Base-by-base conservation (phyloP, 2,329 filamentous ascomycete genomes). In the Cladosporium phlei region DNA sequence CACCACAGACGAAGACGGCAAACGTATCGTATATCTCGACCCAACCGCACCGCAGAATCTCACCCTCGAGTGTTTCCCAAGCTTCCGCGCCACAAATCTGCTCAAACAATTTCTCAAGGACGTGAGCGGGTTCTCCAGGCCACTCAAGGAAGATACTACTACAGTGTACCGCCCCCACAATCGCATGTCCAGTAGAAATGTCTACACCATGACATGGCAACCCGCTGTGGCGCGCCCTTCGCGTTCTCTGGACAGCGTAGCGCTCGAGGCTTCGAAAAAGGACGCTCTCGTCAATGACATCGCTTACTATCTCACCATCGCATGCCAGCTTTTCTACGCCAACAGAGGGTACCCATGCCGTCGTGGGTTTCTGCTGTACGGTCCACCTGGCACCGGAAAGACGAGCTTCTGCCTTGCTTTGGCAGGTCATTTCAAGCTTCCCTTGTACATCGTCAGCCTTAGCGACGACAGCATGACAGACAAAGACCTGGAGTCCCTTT, bases 301-400 rank as follows among this genome's bases (percentile, higher is more conserved):
- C 53, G 83, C 85, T 53, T 83, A 87, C 55, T 90, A 87, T 53
- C 72, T 90, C 0, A 78, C 86, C 38, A 83, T 85, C 0, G 69
- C 73, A 1, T 86, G 81, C 0, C 77, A 79, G 1, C 73, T 80
- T 10, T 94, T 86, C 27, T 94, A 94, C 60, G 74, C 82, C 1
- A 85, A 86, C 57, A 78, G 87, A 8, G 87, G 88, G 1, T 90
- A 93, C 32, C 88, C 88, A 0, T 91, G 93, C 61, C 78, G 88
- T 11, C 76, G 87, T 4, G 88, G 88, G 0, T 93, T 91, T 56
- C 75, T 93, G 0, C 77, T 93, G 5, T 73, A 88, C 53, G 88
- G 88, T 0, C 86, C 86, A 0, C 49, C 49, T n/a, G 57, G 58
- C 2, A 59, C 57, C 1, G 57, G 58, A 4, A 60, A 60, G 33